phyloP scores from a whole-genome alignment of 306 rosid genomes.

The Hippophae rhamnoides region DNA sequence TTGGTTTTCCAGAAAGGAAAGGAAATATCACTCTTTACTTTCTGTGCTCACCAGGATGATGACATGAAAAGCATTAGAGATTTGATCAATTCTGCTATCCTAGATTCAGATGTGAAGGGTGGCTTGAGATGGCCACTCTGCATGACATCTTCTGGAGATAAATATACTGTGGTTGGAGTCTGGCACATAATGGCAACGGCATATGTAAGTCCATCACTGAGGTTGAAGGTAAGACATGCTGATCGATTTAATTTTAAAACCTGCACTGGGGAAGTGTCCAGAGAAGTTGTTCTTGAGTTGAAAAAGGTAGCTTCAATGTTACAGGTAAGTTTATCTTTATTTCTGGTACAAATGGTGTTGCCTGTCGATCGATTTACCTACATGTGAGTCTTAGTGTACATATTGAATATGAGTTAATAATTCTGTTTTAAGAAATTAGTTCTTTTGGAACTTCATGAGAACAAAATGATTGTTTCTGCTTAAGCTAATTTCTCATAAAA shows the following conservation, averaged over 20 bases:
- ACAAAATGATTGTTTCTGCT: not conserved
- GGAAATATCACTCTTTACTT: too few relatives aligned
- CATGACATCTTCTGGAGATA: constrained; percentile 25
- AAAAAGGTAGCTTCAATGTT: constrained; percentile 26
- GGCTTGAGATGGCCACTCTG: constrained; percentile 58
- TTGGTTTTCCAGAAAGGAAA: too few relatives aligned
- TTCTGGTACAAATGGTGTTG: not conserved
- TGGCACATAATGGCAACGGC: constrained; percentile 27
- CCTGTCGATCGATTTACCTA: not conserved
- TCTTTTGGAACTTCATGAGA: not conserved
- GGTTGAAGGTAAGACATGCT: constrained; percentile 35
- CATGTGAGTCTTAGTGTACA: not conserved
- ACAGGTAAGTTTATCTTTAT: constrained; percentile 15
- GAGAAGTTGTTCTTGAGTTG: constrained; percentile 30
- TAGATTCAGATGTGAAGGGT: constrained; percentile 46
- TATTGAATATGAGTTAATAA: not conserved
- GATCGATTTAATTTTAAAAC: constrained; percentile 37
- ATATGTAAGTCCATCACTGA: constrained; percentile 24
- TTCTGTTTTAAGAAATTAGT: too few relatives aligned
- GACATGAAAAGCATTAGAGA: constrained; percentile 34
- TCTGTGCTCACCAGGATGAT: constrained; percentile 28
- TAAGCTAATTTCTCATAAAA: not conserved
- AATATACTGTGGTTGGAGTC: constrained; percentile 32
- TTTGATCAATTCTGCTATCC: constrained; percentile 35
- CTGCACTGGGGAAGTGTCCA: constrained; percentile 29